A percentile compares a stretch with the other conserved stretches of the same genome.
phyloP scores from a whole-genome alignment of 768 basidiomycete genomes.

The Brasilioporus rufonigricans region DNA sequence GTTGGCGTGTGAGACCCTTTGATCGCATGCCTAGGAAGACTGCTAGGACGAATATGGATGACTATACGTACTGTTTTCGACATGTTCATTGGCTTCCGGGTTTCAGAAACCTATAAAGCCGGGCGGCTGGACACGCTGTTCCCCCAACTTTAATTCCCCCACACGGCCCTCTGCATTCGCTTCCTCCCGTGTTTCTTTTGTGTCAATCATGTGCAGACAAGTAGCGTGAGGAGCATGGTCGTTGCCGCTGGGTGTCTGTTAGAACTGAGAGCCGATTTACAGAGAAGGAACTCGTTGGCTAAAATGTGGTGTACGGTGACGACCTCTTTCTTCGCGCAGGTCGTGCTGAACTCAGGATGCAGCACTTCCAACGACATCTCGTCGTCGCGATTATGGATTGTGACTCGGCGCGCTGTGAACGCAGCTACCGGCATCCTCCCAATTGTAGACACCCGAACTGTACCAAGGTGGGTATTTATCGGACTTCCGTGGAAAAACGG shows the following conservation, averaged over 20 bases:
- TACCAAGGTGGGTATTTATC: constrained; percentile 47
- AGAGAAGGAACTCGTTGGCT: constrained; percentile 79
- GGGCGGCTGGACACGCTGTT: constrained; percentile 1
- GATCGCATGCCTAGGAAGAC: constrained; percentile 22
- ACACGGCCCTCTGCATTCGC: background rate
- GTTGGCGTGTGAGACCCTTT: constrained; percentile 25
- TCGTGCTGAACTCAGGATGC: constrained; percentile 10
- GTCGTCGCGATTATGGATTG: constrained; percentile 77
- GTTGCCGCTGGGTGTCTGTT: background rate
- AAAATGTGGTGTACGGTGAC: constrained; percentile 58
- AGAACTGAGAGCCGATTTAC: constrained; percentile 11
- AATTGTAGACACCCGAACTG: constrained; percentile 55
- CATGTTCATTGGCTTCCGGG: constrained; percentile 24
- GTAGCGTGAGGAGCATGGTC: constrained; percentile 59
- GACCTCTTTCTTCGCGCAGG: constrained; percentile 1
- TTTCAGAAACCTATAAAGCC: constrained; percentile 30
- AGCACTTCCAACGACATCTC: constrained; percentile 81
- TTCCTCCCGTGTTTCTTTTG: background rate
- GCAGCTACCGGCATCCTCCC: constrained; percentile 58
- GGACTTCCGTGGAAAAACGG: constrained; percentile 8
- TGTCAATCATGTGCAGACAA: constrained; percentile 61
- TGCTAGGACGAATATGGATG: constrained; percentile 28
- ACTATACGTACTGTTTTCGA: constrained; percentile 28
- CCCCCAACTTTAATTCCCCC: constrained; percentile 18
- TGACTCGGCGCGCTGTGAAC: constrained; percentile 59